Evolutionary conservation across 371 early-diverging fungal species (phyloP).

Genomic region (Mortierella sp.): DNA sequence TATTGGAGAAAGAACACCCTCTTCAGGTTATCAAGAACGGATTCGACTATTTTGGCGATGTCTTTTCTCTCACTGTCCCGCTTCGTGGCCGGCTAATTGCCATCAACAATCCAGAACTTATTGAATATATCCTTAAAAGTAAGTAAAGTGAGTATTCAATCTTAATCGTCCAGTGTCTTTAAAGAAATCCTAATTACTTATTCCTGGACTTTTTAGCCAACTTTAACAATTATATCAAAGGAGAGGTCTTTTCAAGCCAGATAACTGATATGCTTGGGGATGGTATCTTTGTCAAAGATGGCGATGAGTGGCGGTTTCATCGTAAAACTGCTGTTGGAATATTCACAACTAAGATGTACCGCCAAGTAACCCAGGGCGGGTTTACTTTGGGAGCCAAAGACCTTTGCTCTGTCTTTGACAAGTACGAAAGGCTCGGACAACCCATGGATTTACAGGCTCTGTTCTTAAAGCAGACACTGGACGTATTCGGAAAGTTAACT

Average conservation of each 20-base stretch:
- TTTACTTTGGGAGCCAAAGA: constrained; percentile 24
- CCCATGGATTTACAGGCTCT: constrained; percentile 34
- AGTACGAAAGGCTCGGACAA: neutral
- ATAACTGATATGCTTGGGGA: constrained; percentile 67
- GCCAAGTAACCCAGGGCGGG: constrained; percentile 60
- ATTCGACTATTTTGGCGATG: constrained; percentile 22
- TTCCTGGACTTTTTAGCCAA: constrained; percentile 36
- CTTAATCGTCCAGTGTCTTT: neutral
- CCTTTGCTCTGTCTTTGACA: constrained; percentile 29
- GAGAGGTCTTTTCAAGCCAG: constrained; percentile 55
- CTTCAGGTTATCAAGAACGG: constrained; percentile 15
- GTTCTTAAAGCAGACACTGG: constrained; percentile 40
- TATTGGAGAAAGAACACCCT: constrained; percentile 9
- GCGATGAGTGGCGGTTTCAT: constrained; percentile 67
- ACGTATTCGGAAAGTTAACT: constrained; percentile 48
- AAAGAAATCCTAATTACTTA: neutral
- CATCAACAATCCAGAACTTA: constrained; percentile 36
- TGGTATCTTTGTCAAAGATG: constrained; percentile 78
- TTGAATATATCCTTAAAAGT: constrained; percentile 47
- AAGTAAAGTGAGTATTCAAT: no score
- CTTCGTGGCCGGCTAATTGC: constrained; percentile 39
- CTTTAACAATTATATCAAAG: constrained; percentile 65
- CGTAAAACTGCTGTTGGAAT: constrained; percentile 77
- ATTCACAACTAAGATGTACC: constrained; percentile 79
- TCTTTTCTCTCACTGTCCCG: constrained; percentile 35